phyloP scores from a whole-genome alignment of 257 asterid genomes.

The Linaria vulgaris region DNA sequence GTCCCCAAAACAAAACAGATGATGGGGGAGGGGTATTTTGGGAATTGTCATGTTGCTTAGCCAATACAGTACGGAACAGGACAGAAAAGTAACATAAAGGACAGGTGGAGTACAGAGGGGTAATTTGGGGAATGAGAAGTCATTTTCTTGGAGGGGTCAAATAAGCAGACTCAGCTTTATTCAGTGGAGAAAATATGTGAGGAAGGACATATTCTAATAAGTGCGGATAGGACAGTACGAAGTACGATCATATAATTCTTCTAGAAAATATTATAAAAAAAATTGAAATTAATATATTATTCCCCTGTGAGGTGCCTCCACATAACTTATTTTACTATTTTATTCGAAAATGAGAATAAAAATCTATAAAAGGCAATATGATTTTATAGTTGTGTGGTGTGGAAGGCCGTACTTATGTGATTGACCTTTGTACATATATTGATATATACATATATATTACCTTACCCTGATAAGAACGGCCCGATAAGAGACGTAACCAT shows the following conservation, averaged over 20 bases:
- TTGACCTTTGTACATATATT: constrained; percentile 16
- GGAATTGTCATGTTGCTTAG: neutral
- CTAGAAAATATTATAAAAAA: too few relatives aligned
- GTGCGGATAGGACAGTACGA: too few relatives aligned
- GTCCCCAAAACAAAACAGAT: neutral
- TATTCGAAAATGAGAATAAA: neutral
- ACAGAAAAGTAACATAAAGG: constrained; percentile 29
- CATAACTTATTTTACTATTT: neutral
- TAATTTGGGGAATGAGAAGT: constrained; percentile 30
- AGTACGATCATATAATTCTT: constrained; percentile 42
- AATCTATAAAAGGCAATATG: neutral
- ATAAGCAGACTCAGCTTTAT: constrained; percentile 40
- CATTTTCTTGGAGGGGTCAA: constrained; percentile 21
- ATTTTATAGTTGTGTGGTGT: neutral
- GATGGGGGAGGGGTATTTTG: constrained; percentile 24
- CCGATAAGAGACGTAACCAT: neutral
- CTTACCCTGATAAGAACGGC: constrained; percentile 62
- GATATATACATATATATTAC: constrained; percentile 19
- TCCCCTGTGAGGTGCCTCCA: neutral
- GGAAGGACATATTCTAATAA: constrained; percentile 72
- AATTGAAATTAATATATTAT: neutral
- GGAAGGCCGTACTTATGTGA: constrained; percentile 74
- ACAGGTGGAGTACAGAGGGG: constrained; percentile 39
- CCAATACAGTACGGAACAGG: constrained; percentile 60
- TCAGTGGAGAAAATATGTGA: constrained; percentile 78